phyloP scores from a whole-genome alignment of 2,329 filamentous ascomycete genomes.

The Sarocladium oryzae region DNA sequence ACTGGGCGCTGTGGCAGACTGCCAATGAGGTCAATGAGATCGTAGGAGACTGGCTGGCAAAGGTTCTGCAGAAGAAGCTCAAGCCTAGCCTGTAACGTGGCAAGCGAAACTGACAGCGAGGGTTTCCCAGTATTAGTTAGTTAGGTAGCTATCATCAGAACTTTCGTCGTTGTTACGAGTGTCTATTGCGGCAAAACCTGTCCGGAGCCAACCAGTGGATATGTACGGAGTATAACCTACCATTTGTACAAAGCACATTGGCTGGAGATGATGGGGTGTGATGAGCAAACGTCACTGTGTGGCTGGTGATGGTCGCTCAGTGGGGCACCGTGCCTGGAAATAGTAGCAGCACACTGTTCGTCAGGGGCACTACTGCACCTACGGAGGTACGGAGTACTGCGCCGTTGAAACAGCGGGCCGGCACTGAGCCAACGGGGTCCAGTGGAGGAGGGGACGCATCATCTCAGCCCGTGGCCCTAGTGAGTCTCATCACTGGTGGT shows the following conservation, averaged over 20 bases:
- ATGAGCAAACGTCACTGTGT: slow-evolving; percentile 1
- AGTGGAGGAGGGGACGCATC: not conserved
- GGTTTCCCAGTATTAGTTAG: no score
- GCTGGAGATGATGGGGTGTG: not conserved
- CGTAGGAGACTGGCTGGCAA: slow-evolving; percentile 60
- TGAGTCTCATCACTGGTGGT: no score
- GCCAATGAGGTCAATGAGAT: slow-evolving; percentile 63
- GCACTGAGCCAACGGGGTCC: not conserved
- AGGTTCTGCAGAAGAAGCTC: slow-evolving; percentile 13
- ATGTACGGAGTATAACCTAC: no score
- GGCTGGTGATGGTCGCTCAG: not conserved
- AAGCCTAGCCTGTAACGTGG: slow-evolving; percentile 8
- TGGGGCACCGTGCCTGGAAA: not conserved
- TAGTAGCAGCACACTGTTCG: not conserved
- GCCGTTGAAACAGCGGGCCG: slow-evolving; percentile 7
- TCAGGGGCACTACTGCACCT: not conserved
- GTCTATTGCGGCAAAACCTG: no score
- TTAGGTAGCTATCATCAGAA: no score
- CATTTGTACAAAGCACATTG: not conserved
- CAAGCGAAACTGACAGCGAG: no score
- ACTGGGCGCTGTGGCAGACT: slow-evolving; percentile 80
- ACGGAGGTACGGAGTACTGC: not conserved
- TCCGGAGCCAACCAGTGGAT: no score
- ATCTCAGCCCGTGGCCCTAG: no score
- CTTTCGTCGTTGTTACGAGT: no score